Evolutionary conservation across 805 yeast species (phyloP).

Genomic region (Candida patagonica): DNA sequence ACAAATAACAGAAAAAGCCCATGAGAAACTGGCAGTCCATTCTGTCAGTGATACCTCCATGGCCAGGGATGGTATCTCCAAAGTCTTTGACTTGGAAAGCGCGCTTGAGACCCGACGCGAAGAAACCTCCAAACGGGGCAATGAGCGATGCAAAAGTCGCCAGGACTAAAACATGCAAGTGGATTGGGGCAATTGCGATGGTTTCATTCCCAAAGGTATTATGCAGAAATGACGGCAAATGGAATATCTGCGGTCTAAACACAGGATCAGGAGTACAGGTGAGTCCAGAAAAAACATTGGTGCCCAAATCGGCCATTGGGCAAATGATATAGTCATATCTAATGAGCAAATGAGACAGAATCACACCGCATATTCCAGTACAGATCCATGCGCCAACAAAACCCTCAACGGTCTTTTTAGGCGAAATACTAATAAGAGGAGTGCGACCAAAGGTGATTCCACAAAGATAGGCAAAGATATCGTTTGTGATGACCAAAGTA

Average conservation of each 20-base stretch:
- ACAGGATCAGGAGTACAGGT: conserved; percentile 82
- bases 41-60: conserved; percentile 96
- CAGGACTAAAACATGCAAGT: conserved; percentile 75
- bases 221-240: conserved; percentile 57
- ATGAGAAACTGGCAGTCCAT: conserved; percentile 96
- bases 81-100: conserved; percentile 95
- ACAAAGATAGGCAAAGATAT: conserved; percentile 92
- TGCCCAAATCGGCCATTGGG: conserved; percentile 55
- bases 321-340: conserved; percentile 73
- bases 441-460: conserved; percentile 95
- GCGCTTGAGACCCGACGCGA: conserved; percentile 95
- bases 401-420: conserved; percentile 96
- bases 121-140: conserved; percentile 98
- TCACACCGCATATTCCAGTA: conserved; percentile 65
- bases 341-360: conserved; percentile 55
- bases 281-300: conserved; percentile 53
- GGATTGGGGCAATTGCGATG: conserved; percentile 71
- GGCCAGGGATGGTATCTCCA: conserved; percentile 98
- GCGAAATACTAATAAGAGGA: conserved; percentile 85
- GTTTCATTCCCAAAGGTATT: conserved; percentile 38
- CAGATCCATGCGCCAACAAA: conserved; percentile 97
- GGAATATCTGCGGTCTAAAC: conserved; percentile 71
- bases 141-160: conserved; percentile 94
- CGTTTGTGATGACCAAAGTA: conserved; percentile 85
- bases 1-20: conserved; percentile 91